Percentiles rank a stretch among this genome's conserved stretches.
These are phyloP conservation scores for Apiospora koreana DNA, from an alignment of 2,329 filamentous ascomycete species.

Conservation along the genomic window DNA sequence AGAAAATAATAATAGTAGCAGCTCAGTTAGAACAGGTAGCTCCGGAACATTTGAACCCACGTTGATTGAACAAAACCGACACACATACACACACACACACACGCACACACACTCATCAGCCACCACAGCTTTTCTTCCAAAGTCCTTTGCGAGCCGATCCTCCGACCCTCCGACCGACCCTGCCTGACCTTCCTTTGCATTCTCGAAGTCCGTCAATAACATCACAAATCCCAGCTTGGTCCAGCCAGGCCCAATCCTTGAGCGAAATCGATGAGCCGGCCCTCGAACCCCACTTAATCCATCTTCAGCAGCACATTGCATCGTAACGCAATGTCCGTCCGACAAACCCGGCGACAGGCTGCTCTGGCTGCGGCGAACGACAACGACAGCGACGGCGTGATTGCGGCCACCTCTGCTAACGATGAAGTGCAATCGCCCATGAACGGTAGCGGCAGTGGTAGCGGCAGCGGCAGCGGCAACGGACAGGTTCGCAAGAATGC, in stretches of 20 bases:
- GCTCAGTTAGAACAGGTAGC: not conserved
- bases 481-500: conserved; percentile 30
- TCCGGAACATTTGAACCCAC: not conserved
- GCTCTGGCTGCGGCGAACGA: conserved; percentile 32
- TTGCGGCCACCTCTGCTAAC: not conserved
- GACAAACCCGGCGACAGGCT: conserved; percentile 41
- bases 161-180: not conserved
- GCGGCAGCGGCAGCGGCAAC: conserved; percentile 42
- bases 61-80: not conserved
- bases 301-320: not conserved
- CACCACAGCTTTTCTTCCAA: not conserved
- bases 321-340: conserved; percentile 38
- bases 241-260: not conserved
- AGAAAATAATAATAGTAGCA: not conserved
- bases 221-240: not conserved
- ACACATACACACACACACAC: not conserved
- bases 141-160: not conserved
- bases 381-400: conserved; percentile 20
- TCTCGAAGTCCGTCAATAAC: not conserved
- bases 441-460: too few relatives aligned
- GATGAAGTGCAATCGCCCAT: conserved; percentile 23
- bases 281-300: conserved; percentile 8
- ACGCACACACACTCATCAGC: not conserved
- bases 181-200: not conserved
- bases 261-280: conserved; percentile 1